Conservation (phyloP, 345 rosid genomes). For the Eucalyptus marginata region DNA sequence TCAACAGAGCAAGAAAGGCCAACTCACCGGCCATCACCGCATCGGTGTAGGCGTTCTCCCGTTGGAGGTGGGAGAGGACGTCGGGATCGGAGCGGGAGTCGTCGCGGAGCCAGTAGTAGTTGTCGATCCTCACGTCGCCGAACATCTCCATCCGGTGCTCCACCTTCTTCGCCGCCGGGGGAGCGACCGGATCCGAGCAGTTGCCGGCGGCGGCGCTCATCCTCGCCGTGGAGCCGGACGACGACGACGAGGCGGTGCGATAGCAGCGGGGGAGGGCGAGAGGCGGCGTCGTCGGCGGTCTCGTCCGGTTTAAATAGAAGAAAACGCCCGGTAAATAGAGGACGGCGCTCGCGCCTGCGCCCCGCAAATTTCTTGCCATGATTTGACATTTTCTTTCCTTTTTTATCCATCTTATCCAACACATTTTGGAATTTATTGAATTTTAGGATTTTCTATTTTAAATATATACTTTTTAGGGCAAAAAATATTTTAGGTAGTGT, state of each 20-base stretch:
- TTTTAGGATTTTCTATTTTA: neutral
- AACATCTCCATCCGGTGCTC: slow-evolving; percentile 71
- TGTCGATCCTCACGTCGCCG: slow-evolving; percentile 68
- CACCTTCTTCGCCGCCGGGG: slow-evolving; percentile 75
- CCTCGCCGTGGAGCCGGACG: neutral
- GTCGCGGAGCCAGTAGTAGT: slow-evolving; percentile 93
- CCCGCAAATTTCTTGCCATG: neutral
- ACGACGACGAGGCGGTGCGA: neutral
- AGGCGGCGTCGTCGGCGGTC: neutral
- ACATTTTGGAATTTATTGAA: neutral
- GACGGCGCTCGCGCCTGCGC: neutral
- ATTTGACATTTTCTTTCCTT: neutral
- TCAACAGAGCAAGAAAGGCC: neutral
- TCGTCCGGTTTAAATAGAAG: neutral
- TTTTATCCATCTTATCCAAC: neutral
- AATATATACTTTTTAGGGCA: neutral
- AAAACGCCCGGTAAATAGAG: neutral
- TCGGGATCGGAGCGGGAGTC: slow-evolving; percentile 71
- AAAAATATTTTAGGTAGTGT: neutral
- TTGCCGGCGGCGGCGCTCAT: neutral
- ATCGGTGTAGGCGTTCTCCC: slow-evolving; percentile 60
- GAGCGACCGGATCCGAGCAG: neutral
- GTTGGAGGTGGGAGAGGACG: slow-evolving; percentile 44
- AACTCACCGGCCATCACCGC: slow-evolving; percentile 44
- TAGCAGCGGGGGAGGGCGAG: neutral